A percentile compares a stretch with the other conserved stretches of the same genome.
These are phyloP conservation scores for Aspergillus pseudonomiae DNA, from an alignment of 2,329 filamentous ascomycete species.

Conservation along the genomic window DNA sequence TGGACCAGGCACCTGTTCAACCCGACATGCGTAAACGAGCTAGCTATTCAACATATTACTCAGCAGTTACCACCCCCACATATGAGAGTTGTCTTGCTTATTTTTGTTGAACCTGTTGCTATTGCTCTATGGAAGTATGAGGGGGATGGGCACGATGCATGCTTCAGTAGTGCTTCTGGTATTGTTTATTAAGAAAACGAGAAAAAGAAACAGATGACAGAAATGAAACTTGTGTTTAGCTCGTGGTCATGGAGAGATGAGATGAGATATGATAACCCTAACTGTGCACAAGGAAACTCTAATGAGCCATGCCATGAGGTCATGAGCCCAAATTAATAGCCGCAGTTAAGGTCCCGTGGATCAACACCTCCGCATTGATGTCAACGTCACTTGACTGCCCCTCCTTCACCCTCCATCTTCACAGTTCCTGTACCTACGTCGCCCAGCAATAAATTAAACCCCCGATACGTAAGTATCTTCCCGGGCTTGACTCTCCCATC, in stretches of 20 bases:
- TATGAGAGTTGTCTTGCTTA: conserved; percentile 1
- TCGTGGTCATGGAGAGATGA: background rate
- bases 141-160: background rate
- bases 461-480: background rate
- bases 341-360: conserved; percentile 5
- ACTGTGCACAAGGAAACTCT: background rate
- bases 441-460: background rate
- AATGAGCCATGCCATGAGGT: background rate
- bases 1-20: background rate
- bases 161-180: background rate
- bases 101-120: conserved; percentile 6
- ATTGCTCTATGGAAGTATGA: conserved; percentile 2
- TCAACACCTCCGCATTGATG: background rate
- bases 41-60: conserved; percentile 9
- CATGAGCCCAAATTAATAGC: background rate
- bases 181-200: background rate
- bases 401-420: background rate
- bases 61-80: background rate
- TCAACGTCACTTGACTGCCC: conserved; percentile 6
- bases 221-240: background rate
- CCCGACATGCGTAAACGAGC: conserved; percentile 5
- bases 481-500: background rate
- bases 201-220: background rate
- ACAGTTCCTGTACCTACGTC: background rate
- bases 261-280: background rate